These are phyloP conservation scores for Cladosporium austrohemisphaericum DNA, from an alignment of 2,329 filamentous ascomycete species.

Conservation along the genomic window DNA sequence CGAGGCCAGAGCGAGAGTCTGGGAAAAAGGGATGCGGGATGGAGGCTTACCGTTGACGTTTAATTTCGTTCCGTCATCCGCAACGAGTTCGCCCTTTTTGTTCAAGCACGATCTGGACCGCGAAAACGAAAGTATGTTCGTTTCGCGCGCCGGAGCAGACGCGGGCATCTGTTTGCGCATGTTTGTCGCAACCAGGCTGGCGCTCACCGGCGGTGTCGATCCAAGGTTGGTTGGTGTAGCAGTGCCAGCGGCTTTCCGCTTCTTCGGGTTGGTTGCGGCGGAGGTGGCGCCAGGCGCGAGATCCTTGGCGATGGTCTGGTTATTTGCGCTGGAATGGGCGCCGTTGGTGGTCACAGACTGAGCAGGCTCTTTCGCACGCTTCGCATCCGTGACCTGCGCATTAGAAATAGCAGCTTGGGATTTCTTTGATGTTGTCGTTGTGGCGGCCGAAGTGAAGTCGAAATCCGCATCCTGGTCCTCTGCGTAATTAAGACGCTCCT, in stretches of 20 bases:
- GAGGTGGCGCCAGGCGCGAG: constrained; percentile 53
- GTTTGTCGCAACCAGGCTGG: constrained; percentile 22
- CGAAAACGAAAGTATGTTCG: constrained; percentile 87
- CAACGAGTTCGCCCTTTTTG: constrained; percentile 72
- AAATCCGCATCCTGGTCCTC: constrained; percentile 92
- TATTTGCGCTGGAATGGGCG: constrained; percentile 12
- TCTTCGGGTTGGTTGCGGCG: constrained; percentile 61
- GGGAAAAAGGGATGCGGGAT: constrained; percentile 8
- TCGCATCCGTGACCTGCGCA: constrained; percentile 17
- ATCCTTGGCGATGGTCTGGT: constrained; percentile 21
- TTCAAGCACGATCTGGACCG: constrained; percentile 61
- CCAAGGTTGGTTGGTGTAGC: constrained; percentile 27
- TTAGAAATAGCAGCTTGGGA: constrained; percentile 29
- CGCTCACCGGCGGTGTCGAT: constrained; percentile 23
- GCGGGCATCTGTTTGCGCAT: constrained; percentile 34
- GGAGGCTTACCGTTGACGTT: constrained; percentile 73
- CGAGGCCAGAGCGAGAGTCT: neutral
- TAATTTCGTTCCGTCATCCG: constrained; percentile 85
- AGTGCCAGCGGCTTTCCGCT: constrained; percentile 70
- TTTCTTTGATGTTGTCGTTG: constrained; percentile 30
- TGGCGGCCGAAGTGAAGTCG: constrained; percentile 54
- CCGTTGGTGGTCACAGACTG: constrained; percentile 18
- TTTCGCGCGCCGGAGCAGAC: constrained; percentile 53
- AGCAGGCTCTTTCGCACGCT: constrained; percentile 18
- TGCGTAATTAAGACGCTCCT: constrained; percentile 85